Evolutionary conservation across 805 yeast species (phyloP), one percentile per base, ranked within the genome.

Genomic region (Candida quercuum): DNA sequence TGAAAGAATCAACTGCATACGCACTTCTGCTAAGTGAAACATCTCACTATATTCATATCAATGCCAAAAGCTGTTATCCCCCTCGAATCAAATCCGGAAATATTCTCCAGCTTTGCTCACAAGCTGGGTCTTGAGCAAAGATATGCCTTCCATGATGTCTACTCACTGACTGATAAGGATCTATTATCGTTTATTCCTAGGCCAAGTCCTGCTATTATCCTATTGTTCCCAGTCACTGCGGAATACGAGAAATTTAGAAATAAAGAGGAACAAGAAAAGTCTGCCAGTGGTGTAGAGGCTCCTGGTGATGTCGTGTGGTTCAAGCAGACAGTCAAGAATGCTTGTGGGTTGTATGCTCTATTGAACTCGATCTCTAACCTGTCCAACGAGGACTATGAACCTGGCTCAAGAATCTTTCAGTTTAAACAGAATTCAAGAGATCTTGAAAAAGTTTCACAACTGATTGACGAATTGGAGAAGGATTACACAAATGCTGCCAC

Each of bases 341-440:
- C 95, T 0, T 91, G 99, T 64, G 99, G 99, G 5, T 71, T 94
- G 23, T 86, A 84, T 60, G 98, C 96, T 0, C 58, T 93, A 32
- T 63, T 91, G 17, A 97, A 91, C 51, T 67, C 79, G 0, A 48
- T 74, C 8, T 57, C 71, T 6, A 68, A 68, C 29, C 59, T 71
- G 33, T 59, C 57, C 10, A 47, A 58, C 5, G 60, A 62, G 7
- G 32, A 37, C 6, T 49, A 43, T 34, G 38, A 39, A 13, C 28
- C 32, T 12, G 36, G 37, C 15, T 43, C 54, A 3, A 39, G 18
- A 25, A 39, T 48, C 15, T n/a, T 33, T 7, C 28, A 53, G n/a
- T 45, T 52, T 36, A 47, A 35, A 33, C 15, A 30, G n/a, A 35
- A 26, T 5, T 31, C 31, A 17, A 25, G 52, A n/a, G 52, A 49